Percentiles rank a stretch among this genome's conserved stretches.
These are phyloP conservation scores for Coffea humblotiana DNA, from an alignment of 305 asterid species.

Conservation along the genomic window DNA sequence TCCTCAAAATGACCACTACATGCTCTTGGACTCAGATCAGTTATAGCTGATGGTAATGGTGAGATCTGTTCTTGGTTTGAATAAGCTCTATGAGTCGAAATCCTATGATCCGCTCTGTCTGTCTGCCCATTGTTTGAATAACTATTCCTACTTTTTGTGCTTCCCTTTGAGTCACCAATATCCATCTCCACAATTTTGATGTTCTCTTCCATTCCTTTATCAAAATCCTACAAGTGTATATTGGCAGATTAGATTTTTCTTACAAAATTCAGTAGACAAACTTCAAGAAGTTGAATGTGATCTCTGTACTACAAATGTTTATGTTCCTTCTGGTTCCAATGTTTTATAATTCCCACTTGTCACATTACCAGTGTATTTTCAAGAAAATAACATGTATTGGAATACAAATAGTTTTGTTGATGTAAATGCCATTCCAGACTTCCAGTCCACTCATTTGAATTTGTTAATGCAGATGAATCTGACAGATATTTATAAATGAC, in stretches of 20 bases:
- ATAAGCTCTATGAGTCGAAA: slow-evolving; percentile 30
- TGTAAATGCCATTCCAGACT: no score
- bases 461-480: neutral
- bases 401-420: neutral
- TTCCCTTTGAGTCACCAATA: slow-evolving; percentile 55
- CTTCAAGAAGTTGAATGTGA: neutral
- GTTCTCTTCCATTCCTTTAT: slow-evolving; percentile 59
- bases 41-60: slow-evolving; percentile 56
- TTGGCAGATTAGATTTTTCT: neutral
- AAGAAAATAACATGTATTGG: neutral
- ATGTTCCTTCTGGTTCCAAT: neutral
- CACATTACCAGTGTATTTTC: neutral
- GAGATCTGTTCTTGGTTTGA: slow-evolving; percentile 58
- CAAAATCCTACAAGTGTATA: slow-evolving; percentile 45
- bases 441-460: neutral
- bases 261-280: neutral
- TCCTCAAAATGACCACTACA: slow-evolving; percentile 75
- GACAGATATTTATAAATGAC: neutral
- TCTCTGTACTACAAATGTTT: neutral
- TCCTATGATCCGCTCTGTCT: slow-evolving; percentile 43
- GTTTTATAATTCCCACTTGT: no score
- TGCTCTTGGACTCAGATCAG: slow-evolving; percentile 67
- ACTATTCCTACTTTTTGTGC: slow-evolving; percentile 53
- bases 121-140: slow-evolving; percentile 53
- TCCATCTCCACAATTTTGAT: slow-evolving; percentile 96